Conservation (phyloP, 352 stramenopile species). For the Phytophthora colocasiae region DNA sequence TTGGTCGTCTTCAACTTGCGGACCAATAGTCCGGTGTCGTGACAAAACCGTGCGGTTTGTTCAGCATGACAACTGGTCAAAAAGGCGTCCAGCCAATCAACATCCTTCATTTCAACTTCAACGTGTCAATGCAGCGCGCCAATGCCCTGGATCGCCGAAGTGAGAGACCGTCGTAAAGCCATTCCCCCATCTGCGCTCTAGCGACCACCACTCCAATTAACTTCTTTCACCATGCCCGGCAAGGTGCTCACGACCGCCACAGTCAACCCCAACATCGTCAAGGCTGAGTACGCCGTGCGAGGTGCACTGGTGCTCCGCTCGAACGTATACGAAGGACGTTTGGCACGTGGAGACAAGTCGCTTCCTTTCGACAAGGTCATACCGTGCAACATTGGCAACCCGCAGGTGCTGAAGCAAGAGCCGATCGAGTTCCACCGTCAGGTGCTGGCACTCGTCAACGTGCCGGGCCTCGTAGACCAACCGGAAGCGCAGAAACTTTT, state of each 20-base stretch:
- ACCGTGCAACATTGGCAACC: slow-evolving; percentile 22
- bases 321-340: slow-evolving; percentile 74
- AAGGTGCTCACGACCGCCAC: slow-evolving; percentile 18
- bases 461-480: slow-evolving; percentile 87
- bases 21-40: not conserved
- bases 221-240: slow-evolving; percentile 2
- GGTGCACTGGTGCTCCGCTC: slow-evolving; percentile 87
- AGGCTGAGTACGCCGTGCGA: slow-evolving; percentile 91
- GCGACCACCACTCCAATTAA: not conserved
- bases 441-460: slow-evolving; percentile 92
- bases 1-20: slow-evolving; percentile 1
- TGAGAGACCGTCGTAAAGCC: not conserved
- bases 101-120: not conserved
- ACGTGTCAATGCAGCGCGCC: slow-evolving; percentile 9
- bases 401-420: slow-evolving; percentile 72
- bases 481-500: slow-evolving; percentile 85
- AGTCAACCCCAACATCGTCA: slow-evolving; percentile 78
- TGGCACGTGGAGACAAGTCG: slow-evolving; percentile 63
- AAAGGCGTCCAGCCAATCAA: slow-evolving; percentile 10
- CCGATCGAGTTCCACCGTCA: slow-evolving; percentile 95
- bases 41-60: slow-evolving; percentile 2
- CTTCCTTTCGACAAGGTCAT: slow-evolving; percentile 78
- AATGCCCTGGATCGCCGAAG: slow-evolving; percentile 7
- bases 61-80: not conserved
- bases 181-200: slow-evolving; percentile 4